phyloP scores from a whole-genome alignment of 441 rosid genomes.

The Sinapis alba region DNA sequence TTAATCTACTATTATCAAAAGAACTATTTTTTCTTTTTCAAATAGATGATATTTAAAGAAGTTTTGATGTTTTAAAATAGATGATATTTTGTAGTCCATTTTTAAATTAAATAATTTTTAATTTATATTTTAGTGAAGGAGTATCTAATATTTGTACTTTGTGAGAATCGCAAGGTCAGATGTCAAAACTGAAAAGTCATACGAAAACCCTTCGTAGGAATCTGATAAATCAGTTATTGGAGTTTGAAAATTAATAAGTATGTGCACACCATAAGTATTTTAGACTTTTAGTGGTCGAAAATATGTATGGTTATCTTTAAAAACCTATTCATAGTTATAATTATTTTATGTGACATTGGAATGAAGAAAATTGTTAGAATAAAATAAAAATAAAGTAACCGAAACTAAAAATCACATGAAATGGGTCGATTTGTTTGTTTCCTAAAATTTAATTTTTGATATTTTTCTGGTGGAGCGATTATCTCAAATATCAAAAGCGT shows the following conservation, averaged over 20 bases:
- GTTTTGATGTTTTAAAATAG: no score
- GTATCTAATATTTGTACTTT: no score
- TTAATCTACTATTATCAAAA: not conserved
- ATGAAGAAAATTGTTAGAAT: not conserved
- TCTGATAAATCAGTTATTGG: not conserved
- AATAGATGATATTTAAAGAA: no score
- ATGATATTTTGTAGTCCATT: no score
- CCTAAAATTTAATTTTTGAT: not conserved
- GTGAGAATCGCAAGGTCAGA: not conserved
- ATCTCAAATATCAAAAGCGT: conserved; percentile 42
- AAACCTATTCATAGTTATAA: not conserved
- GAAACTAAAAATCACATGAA: conserved; percentile 16
- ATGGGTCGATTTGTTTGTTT: conserved; percentile 39
- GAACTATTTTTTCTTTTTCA: no score
- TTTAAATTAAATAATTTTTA: no score
- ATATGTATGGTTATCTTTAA: no score
- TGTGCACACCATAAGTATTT: not conserved
- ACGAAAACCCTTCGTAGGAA: not conserved
- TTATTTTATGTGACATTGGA: conserved; percentile 18
- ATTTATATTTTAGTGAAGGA: no score
- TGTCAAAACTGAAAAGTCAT: conserved; percentile 16
- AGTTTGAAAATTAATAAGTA: no score
- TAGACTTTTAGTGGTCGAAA: no score
- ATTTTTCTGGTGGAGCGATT: conserved; percentile 30
- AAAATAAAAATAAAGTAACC: not conserved